phyloP scores from a whole-genome alignment of 345 rosid species.

The Syzygium jambos region DNA sequence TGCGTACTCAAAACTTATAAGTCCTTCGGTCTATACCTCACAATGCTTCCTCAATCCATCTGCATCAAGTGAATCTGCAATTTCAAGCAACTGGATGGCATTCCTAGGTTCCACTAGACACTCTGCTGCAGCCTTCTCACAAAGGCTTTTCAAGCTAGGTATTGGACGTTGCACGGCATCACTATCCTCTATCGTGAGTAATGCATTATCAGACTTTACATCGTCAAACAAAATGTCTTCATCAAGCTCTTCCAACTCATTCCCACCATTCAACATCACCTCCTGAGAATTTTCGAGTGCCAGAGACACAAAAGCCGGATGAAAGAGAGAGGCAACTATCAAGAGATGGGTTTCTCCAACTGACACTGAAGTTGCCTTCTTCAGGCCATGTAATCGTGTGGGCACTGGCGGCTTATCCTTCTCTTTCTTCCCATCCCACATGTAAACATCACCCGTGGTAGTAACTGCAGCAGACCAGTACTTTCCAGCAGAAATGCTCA shows the following conservation, averaged over 20 bases:
- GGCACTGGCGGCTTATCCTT: slow-evolving; percentile 46
- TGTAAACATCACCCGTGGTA: slow-evolving; percentile 80
- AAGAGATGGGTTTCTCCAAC: slow-evolving; percentile 96
- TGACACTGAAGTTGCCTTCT: slow-evolving; percentile 79
- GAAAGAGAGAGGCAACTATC: slow-evolving; percentile 74
- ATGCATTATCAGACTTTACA: slow-evolving; percentile 21
- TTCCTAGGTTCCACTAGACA: slow-evolving; percentile 88
- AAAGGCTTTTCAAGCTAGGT: slow-evolving; percentile 78
- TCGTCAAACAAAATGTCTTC: slow-evolving; percentile 59
- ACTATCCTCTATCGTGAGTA: slow-evolving; percentile 14
- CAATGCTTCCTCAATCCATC: slow-evolving; percentile 77
- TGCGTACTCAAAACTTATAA: not conserved
- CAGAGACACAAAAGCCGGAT: slow-evolving; percentile 50
- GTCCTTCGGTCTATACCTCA: slow-evolving; percentile 42
- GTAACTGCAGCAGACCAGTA: slow-evolving; percentile 88
- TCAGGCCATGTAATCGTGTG: slow-evolving; percentile 72
- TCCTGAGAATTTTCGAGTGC: slow-evolving; percentile 17
- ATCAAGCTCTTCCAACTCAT: slow-evolving; percentile 41
- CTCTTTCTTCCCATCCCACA: slow-evolving; percentile 78
- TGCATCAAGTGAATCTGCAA: slow-evolving; percentile 93
- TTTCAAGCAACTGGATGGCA: slow-evolving; percentile 80
- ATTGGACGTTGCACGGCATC: slow-evolving; percentile 13
- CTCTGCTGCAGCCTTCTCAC: slow-evolving; percentile 91
- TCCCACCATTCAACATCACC: slow-evolving; percentile 17
- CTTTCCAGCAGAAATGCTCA: slow-evolving; percentile 88